A percentile compares a stretch with the other conserved stretches of the same genome.
phyloP scores from a whole-genome alignment of 2,329 filamentous ascomycete genomes.

The Diaporthe citriasiana region DNA sequence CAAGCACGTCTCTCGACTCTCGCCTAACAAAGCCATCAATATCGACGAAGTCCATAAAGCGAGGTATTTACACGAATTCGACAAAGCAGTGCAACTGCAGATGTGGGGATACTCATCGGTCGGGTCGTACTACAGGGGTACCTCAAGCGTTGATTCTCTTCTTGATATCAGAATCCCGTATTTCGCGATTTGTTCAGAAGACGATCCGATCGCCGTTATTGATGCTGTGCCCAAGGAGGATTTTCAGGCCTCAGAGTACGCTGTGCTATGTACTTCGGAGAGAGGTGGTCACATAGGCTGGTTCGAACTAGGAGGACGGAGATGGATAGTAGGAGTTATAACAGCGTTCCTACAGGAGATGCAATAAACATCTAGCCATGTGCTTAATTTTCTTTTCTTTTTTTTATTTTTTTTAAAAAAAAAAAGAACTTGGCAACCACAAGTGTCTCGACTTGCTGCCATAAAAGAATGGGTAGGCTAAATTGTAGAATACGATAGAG shows the following conservation, averaged over 20 bases:
- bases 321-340: neutral
- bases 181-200: neutral
- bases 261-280: neutral
- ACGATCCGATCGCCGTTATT: neutral
- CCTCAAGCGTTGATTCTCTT: neutral
- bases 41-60: neutral
- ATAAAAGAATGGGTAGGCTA: no score
- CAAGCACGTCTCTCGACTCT: neutral
- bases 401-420: no score
- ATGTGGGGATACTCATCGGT: constrained; percentile 1
- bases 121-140: neutral
- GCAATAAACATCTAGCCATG: neutral
- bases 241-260: neutral
- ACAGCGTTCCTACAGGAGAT: neutral
- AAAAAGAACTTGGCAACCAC: no score
- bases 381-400: no score
- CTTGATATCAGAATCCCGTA: neutral
- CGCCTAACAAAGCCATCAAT: neutral
- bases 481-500: neutral
- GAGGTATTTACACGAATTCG: neutral
- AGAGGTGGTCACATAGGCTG: neutral
- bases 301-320: constrained; percentile 1
- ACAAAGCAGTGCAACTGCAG: neutral
- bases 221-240: neutral
- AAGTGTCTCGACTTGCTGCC: no score